These are phyloP conservation scores for Aquilaria yunnanensis DNA, from an alignment of 345 rosid genomes.

Conservation along the genomic window DNA sequence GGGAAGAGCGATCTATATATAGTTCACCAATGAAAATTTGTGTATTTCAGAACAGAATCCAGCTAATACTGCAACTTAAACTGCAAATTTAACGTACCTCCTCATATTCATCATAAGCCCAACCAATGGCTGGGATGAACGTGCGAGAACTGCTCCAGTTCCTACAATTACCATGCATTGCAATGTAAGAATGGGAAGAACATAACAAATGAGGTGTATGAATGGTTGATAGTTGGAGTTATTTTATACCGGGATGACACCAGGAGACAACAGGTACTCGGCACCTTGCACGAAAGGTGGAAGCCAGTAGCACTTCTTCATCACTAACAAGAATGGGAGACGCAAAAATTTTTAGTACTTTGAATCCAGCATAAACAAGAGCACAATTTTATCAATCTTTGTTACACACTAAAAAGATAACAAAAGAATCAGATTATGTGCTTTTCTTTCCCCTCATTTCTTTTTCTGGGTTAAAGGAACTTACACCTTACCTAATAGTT, in stretches of 20 bases:
- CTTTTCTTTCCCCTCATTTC: conserved; percentile 6
- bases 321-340: conserved; percentile 46
- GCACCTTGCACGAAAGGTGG: conserved; percentile 80
- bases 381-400: conserved; percentile 3
- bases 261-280: conserved; percentile 91
- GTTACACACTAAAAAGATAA: background rate
- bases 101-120: conserved; percentile 98
- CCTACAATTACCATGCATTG: conserved; percentile 35
- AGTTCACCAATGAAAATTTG: background rate
- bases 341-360: conserved; percentile 14
- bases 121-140: conserved; percentile 95
- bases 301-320: conserved; percentile 79
- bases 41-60: background rate
- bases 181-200: conserved; percentile 15
- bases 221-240: conserved; percentile 4
- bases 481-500: conserved; percentile 51
- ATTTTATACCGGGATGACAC: conserved; percentile 82
- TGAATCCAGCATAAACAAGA: conserved; percentile 4
- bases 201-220: background rate
- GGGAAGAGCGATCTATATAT: conserved; percentile 2
- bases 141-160: conserved; percentile 95
- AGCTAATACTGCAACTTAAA: background rate
- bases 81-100: conserved; percentile 44
- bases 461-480: conserved; percentile 13
- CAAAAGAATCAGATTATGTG: conserved; percentile 6